phyloP scores from a whole-genome alignment of 1,284 basidiomycete species.

The Inonotus hispidus region DNA sequence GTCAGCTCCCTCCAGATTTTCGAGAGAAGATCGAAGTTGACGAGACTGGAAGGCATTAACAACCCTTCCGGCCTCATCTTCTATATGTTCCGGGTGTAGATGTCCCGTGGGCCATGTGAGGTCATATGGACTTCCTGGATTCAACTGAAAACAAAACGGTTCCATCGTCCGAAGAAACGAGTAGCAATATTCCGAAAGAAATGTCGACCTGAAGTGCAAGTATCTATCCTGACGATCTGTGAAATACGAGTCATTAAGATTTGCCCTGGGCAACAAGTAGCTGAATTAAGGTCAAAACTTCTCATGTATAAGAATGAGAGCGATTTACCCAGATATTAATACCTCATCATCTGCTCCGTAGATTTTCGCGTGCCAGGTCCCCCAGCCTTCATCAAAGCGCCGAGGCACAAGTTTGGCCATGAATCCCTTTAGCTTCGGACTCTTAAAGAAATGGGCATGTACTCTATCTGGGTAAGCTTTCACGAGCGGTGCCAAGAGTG shows the following conservation, averaged over 20 bases:
- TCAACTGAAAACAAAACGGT: slow-evolving; percentile 69
- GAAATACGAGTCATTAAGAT: slow-evolving; percentile 92
- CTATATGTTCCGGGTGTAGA: slow-evolving; percentile 56
- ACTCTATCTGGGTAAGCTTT: slow-evolving; percentile 71
- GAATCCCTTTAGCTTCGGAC: slow-evolving; percentile 76
- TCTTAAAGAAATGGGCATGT: slow-evolving; percentile 77
- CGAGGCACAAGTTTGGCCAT: slow-evolving; percentile 80
- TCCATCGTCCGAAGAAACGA: slow-evolving; percentile 70
- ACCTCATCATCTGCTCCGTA: slow-evolving; percentile 93
- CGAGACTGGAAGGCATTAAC: slow-evolving; percentile 46
- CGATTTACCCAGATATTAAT: slow-evolving; percentile 84
- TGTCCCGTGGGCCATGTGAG: slow-evolving; percentile 53
- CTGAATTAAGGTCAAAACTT: neutral
- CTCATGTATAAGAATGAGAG: slow-evolving; percentile 9
- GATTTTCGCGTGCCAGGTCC: slow-evolving; percentile 96
- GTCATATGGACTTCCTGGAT: slow-evolving; percentile 23
- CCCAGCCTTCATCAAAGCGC: slow-evolving; percentile 97
- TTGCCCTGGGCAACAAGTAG: slow-evolving; percentile 61
- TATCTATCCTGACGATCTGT: slow-evolving; percentile 95
- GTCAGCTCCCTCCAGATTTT: slow-evolving; percentile 7
- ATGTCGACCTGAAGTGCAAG: slow-evolving; percentile 58
- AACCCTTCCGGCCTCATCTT: slow-evolving; percentile 42
- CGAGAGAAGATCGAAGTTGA: slow-evolving; percentile 19
- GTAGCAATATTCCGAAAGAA: slow-evolving; percentile 78
- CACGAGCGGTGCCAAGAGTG: slow-evolving; percentile 68